Evolutionary conservation across 1,284 basidiomycete species (phyloP).

Genomic region (Sphagnurus paluster): DNA sequence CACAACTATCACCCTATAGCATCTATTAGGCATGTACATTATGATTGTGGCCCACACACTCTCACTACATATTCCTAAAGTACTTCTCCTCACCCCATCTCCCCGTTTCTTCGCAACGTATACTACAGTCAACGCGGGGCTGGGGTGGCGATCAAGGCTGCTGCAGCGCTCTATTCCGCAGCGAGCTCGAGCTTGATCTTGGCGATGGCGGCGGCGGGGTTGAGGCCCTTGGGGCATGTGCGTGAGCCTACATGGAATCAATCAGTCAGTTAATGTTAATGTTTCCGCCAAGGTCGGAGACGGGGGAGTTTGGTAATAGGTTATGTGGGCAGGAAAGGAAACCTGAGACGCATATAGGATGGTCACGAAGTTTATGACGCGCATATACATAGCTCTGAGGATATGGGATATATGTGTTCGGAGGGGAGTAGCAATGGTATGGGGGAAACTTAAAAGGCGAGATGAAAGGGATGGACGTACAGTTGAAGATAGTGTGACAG

Average conservation of each 20-base stretch:
- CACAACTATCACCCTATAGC: too few relatives aligned
- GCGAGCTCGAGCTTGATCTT: conserved; percentile 91
- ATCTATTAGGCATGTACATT: too few relatives aligned
- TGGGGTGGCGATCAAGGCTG: too few relatives aligned
- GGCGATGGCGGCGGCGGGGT: conserved; percentile 85
- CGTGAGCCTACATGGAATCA: conserved; percentile 59
- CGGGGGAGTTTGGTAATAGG: too few relatives aligned
- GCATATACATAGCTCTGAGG: background rate
- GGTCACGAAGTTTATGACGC: background rate
- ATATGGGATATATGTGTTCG: background rate
- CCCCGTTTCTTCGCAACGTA: too few relatives aligned
- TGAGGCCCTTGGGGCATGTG: conserved; percentile 96
- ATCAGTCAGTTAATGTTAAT: too few relatives aligned
- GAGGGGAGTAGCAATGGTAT: background rate
- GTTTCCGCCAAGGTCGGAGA: too few relatives aligned
- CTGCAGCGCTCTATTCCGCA: conserved; percentile 59
- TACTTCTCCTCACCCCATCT: too few relatives aligned
- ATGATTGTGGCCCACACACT: too few relatives aligned
- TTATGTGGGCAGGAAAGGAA: background rate
- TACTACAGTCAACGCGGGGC: too few relatives aligned
- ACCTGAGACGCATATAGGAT: background rate
- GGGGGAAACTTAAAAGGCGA: background rate
- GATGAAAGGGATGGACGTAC: conserved; percentile 39
- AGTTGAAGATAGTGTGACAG: conserved; percentile 97
- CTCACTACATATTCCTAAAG: too few relatives aligned